A percentile compares a stretch with the other conserved stretches of the same genome.
phyloP scores from a whole-genome alignment of 2,329 filamentous ascomycete genomes.

The Pestalotiopsis sp. region DNA sequence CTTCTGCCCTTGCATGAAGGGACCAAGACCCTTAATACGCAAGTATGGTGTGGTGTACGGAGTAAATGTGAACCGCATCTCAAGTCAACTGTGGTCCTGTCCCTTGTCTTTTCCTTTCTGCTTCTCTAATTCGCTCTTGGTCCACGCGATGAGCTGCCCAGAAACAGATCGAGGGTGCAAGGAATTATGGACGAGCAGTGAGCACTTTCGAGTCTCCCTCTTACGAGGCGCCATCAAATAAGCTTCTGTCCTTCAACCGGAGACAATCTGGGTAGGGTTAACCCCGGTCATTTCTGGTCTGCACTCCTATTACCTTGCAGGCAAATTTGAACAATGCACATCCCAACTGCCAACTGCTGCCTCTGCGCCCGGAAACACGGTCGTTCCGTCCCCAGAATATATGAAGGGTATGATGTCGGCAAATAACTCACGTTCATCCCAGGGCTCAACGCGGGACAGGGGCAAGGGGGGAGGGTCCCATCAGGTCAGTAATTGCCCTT shows the following conservation, averaged over 20 bases:
- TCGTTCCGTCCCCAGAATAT: not conserved
- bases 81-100: not conserved
- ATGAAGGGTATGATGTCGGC: not conserved
- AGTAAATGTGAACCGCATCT: not conserved
- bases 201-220: not conserved
- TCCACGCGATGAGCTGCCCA: not conserved
- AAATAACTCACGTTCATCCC: not conserved
- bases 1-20: not conserved
- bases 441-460: not conserved
- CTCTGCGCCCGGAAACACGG: not conserved
- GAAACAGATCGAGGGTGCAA: not conserved
- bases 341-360: not conserved
- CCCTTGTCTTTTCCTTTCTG: not conserved
- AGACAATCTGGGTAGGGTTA: not conserved
- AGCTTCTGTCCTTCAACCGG: not conserved
- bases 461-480: not conserved
- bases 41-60: too few species aligned
- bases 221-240: not conserved
- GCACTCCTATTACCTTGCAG: conserved; percentile 8
- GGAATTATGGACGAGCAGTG: not conserved
- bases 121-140: not conserved
- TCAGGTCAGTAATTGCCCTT: not conserved
- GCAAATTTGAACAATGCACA: not conserved
- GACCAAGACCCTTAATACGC: not conserved
- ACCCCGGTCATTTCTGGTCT: not conserved